Percentiles rank a stretch among this genome's conserved stretches.
Evolutionary conservation across 2,329 filamentous ascomycete genomes (phyloP).

Genomic region (Fusarium guadeloupense): DNA sequence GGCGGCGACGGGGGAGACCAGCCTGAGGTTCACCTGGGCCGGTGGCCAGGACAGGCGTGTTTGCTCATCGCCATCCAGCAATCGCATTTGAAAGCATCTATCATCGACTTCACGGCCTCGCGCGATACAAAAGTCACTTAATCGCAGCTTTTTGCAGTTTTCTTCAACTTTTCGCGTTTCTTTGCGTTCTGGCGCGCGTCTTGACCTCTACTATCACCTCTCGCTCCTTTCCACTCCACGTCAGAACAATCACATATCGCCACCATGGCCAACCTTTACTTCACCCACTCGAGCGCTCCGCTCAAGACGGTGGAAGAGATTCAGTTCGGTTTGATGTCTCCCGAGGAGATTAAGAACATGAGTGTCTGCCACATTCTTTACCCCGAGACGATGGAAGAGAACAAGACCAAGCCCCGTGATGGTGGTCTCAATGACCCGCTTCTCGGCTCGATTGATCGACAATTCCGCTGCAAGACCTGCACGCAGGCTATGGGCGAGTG

Average conservation of each 20-base stretch:
- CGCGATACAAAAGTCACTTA: slow-evolving; percentile 37
- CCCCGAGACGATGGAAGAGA: slow-evolving; percentile 99
- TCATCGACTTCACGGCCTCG: slow-evolving; percentile 46
- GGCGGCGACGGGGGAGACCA: slow-evolving; percentile 58
- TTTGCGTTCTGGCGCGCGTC: slow-evolving; percentile 38
- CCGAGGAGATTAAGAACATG: slow-evolving; percentile 99
- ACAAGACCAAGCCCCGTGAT: slow-evolving; percentile 87
- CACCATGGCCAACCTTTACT: slow-evolving; percentile 91
- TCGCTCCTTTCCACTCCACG: slow-evolving; percentile 42
- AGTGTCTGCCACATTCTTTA: slow-evolving; percentile 96
- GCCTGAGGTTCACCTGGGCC: slow-evolving; percentile 59
- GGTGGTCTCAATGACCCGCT: slow-evolving; percentile 95
- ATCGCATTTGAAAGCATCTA: slow-evolving; percentile 45
- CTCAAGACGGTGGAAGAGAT: slow-evolving; percentile 99
- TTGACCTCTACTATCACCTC: slow-evolving; percentile 37
- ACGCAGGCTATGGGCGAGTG: slow-evolving; percentile 95
- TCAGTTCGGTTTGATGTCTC: slow-evolving; percentile 96
- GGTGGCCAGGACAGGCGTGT: slow-evolving; percentile 56
- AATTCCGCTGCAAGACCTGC: slow-evolving; percentile 96
- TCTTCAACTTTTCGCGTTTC: slow-evolving; percentile 41
- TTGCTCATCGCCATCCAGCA: slow-evolving; percentile 54
- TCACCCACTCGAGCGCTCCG: slow-evolving; percentile 91
- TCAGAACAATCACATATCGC: slow-evolving; percentile 48
- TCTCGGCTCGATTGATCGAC: slow-evolving; percentile 94
- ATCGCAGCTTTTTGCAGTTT: slow-evolving; percentile 36